Percentiles rank a stretch among this genome's conserved stretches.
Conservation (phyloP, 164 flowering plant species). For the Hamamelis virginiana region DNA sequence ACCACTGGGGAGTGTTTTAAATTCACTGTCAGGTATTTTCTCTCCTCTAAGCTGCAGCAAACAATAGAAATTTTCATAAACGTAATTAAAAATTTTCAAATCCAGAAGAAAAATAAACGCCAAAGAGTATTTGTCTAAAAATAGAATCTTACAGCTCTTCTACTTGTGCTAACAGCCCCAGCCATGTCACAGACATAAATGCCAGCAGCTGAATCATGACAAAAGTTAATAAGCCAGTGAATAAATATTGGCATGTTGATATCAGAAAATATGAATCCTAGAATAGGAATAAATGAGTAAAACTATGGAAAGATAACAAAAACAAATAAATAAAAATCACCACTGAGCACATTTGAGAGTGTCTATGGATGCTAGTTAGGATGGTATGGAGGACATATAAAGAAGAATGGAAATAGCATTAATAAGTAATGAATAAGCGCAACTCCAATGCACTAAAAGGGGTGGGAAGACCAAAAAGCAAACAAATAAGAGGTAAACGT, state of each 20-base stretch:
- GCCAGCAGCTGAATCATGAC: slow-evolving; percentile 25
- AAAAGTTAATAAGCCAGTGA: background rate
- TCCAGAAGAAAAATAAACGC: background rate
- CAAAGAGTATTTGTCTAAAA: background rate
- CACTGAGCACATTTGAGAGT: background rate
- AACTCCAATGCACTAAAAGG: no score
- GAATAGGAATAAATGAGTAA: background rate
- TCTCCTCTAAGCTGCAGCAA: slow-evolving; percentile 76
- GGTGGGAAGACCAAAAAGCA: no score
- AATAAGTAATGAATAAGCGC: no score
- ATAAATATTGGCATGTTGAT: background rate
- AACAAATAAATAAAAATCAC: background rate
- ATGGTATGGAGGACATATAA: no score
- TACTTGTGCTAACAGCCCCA: slow-evolving; percentile 82
- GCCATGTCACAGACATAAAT: slow-evolving; percentile 48
- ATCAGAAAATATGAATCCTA: background rate
- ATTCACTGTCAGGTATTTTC: slow-evolving; percentile 93
- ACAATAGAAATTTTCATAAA: slow-evolving; percentile 2
- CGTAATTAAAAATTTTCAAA: background rate
- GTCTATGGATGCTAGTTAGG: background rate
- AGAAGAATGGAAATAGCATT: no score
- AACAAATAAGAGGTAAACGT: no score
- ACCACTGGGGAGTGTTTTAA: slow-evolving; percentile 76
- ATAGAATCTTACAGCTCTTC: slow-evolving; percentile 76
- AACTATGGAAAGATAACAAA: background rate